Evolutionary conservation across 176 grass and related monocot species (phyloP).

Genomic region (Tuctoria greenei): DNA sequence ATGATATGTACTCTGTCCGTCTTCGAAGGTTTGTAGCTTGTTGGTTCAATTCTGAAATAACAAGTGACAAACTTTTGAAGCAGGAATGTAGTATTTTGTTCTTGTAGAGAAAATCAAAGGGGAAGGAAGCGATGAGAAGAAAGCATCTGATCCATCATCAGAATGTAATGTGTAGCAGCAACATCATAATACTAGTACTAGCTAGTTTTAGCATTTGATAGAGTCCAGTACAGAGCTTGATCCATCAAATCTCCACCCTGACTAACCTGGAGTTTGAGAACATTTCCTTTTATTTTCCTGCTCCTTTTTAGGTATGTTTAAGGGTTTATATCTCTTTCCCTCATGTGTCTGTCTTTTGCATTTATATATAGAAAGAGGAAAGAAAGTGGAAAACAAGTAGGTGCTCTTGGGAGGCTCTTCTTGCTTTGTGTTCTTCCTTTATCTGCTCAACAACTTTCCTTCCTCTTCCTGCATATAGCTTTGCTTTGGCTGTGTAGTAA

Average conservation of each 20-base stretch:
- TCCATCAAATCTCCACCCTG: constrained; percentile 6
- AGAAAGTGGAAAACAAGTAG: background rate
- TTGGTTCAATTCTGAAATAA: no score
- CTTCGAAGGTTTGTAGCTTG: no score
- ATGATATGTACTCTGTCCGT: no score
- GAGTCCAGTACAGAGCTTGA: constrained; percentile 46
- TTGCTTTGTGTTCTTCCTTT: constrained; percentile 35
- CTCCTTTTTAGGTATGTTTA: constrained; percentile 35
- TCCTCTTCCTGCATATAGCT: constrained; percentile 34
- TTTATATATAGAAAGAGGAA: constrained; percentile 42
- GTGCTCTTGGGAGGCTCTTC: constrained; percentile 30
- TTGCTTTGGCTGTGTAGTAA: constrained; percentile 13
- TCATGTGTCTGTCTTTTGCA: constrained; percentile 6
- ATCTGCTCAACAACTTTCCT: constrained; percentile 14
- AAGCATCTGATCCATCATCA: constrained; percentile 43
- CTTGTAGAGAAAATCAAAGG: constrained; percentile 15
- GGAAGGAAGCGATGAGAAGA: constrained; percentile 9
- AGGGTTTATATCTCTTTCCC: constrained; percentile 32
- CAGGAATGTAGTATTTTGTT: no score
- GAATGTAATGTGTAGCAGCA: constrained; percentile 18
- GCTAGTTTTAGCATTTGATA: constrained; percentile 38
- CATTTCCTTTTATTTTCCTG: background rate
- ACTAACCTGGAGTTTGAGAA: background rate
- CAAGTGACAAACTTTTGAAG: no score
- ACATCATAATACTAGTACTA: constrained; percentile 8